Base-by-base conservation (phyloP, 768 basidiomycete genomes). In the Ramaria rubella region DNA sequence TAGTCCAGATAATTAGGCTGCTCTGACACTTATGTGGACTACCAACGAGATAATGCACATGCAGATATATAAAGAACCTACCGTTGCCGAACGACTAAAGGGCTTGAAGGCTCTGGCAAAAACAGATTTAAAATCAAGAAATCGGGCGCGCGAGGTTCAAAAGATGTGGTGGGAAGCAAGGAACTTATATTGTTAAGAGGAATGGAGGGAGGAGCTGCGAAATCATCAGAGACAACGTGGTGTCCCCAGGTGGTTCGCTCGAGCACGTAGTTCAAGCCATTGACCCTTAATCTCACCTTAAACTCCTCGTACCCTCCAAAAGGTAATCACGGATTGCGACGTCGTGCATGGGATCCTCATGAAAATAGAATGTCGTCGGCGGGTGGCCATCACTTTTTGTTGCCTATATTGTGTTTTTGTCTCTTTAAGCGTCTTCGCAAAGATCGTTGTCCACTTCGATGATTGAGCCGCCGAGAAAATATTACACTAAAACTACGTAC, bases 231-330 rank as follows among this genome's bases (percentile, higher is more conserved):
- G n/a, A n/a, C n/a, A n/a, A n/a, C n/a, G n/a, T n/a, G n/a, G n/a
- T n/a, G n/a, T n/a, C n/a, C n/a, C n/a, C n/a, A n/a, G n/a, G n/a
- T n/a, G n/a, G n/a, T n/a, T n/a, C n/a, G n/a, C n/a, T n/a, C n/a
- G n/a, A n/a, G n/a, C n/a, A n/a, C n/a, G n/a, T n/a, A n/a, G n/a
- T n/a, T n/a, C 44, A 24, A 38, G 27, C 17, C 30, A 27, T 27
- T 8, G n/a, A 52, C 12, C 38, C 14, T 1, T 8, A 4, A 51
- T 60, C 73, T 48, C 42, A 90, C 92, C 75, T 90, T 90, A 75
- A 94, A 94, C 55, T 78, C 77, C 58, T 92, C 88, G 61, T 94
- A 94, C 8, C 81, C 91, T 50, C 78, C 75, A 62, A 83, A 59
- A 94, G 72, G 62, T 81, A 81, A 12, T 80, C 75, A 23, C 81